These are phyloP conservation scores for Stagonosporopsis vannaccii DNA, from an alignment of 2,329 filamentous ascomycete species.

Conservation along the genomic window DNA sequence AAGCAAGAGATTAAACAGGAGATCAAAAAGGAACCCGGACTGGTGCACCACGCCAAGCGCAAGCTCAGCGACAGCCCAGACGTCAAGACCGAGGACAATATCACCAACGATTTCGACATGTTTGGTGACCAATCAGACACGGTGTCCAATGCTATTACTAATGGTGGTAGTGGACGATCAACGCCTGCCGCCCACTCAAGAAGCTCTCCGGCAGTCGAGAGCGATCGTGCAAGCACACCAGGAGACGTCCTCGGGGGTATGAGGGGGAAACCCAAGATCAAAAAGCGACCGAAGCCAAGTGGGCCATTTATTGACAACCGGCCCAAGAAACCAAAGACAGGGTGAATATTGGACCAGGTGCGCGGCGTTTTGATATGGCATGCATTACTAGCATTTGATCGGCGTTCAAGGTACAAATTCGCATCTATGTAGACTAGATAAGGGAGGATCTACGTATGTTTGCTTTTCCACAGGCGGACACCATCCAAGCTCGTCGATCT, in stretches of 20 bases:
- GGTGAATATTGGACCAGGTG: slow-evolving; percentile 15
- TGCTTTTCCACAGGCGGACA: slow-evolving; percentile 8
- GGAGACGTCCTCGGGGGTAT: slow-evolving; percentile 8
- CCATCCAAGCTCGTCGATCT: slow-evolving; percentile 5
- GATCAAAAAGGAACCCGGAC: slow-evolving; percentile 59
- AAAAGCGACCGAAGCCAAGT: slow-evolving; percentile 32
- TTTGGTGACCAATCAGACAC: slow-evolving; percentile 36
- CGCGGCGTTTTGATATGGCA: background rate
- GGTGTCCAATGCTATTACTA: slow-evolving; percentile 24
- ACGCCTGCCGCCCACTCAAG: slow-evolving; percentile 35
- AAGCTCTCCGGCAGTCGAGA: slow-evolving; percentile 23
- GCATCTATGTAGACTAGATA: slow-evolving; percentile 10
- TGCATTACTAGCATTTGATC: slow-evolving; percentile 9
- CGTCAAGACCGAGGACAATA: slow-evolving; percentile 62
- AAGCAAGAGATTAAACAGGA: slow-evolving; percentile 31
- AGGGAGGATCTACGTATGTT: slow-evolving; percentile 11
- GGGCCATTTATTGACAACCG: slow-evolving; percentile 32
- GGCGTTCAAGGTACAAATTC: slow-evolving; percentile 8
- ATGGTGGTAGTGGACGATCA: slow-evolving; percentile 36
- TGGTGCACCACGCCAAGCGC: slow-evolving; percentile 78
- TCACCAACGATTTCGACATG: slow-evolving; percentile 41
- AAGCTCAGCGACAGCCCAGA: slow-evolving; percentile 73
- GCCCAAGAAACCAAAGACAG: slow-evolving; percentile 38
- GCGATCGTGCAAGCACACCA: slow-evolving; percentile 12
- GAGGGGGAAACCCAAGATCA: slow-evolving; percentile 40